Evolutionary conservation across 805 yeast genomes (phyloP).

Genomic region (Saccharomyces kudriavzevii): DNA sequence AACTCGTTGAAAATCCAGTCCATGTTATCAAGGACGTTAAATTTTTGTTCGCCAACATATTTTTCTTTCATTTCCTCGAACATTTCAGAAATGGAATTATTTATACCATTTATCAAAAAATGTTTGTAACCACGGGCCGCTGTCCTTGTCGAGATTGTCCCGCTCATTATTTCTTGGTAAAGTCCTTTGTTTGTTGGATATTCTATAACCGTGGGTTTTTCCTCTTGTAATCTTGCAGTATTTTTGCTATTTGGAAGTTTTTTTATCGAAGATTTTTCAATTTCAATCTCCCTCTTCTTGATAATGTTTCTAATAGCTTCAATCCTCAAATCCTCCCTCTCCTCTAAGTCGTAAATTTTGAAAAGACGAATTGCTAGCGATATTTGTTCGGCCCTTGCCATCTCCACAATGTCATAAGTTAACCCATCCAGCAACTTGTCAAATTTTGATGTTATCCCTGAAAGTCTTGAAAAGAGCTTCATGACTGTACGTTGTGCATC

Average conservation of each 20-base stretch:
- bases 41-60: slow-evolving; percentile 39
- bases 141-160: slow-evolving; percentile 37
- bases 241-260: slow-evolving; percentile 22
- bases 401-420: slow-evolving; percentile 64
- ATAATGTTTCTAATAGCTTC: slow-evolving; percentile 29
- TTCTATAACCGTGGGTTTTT: slow-evolving; percentile 13
- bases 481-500: slow-evolving; percentile 64
- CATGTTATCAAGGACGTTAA: slow-evolving; percentile 58
- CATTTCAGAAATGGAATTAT: slow-evolving; percentile 53
- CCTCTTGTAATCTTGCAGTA: slow-evolving; percentile 10
- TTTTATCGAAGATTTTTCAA: slow-evolving; percentile 21
- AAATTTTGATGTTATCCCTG: slow-evolving; percentile 45
- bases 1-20: slow-evolving; percentile 83
- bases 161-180: slow-evolving; percentile 34
- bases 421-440: slow-evolving; percentile 56
- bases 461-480: slow-evolving; percentile 30
- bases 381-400: slow-evolving; percentile 58
- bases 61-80: slow-evolving; percentile 53
- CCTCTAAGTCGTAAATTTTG: slow-evolving; percentile 74
- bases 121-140: slow-evolving; percentile 51
- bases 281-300: slow-evolving; percentile 26
- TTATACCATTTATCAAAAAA: slow-evolving; percentile 51
- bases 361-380: slow-evolving; percentile 64
- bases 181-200: slow-evolving; percentile 28
- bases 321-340: slow-evolving; percentile 61